phyloP scores from a whole-genome alignment of 805 yeast genomes.

The Wickerhamiella cacticola region DNA sequence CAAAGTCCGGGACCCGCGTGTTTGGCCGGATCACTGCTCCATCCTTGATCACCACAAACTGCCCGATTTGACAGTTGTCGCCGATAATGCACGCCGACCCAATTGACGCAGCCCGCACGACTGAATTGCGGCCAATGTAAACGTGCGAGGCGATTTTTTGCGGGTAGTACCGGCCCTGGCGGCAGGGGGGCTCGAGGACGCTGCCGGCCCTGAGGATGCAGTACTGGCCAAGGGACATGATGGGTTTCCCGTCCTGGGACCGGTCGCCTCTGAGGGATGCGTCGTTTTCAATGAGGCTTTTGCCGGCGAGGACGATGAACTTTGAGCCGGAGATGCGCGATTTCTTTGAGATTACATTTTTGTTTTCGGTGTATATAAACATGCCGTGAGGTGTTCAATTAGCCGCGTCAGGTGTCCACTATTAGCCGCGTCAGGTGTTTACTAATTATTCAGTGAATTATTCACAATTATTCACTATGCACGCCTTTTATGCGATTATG shows the following conservation, averaged over 20 bases:
- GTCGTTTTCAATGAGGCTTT: constrained; percentile 26
- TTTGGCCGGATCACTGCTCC: constrained; percentile 28
- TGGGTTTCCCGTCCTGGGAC: constrained; percentile 24
- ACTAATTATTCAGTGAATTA: no score
- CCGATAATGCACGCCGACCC: constrained; percentile 32
- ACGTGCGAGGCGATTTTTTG: constrained; percentile 31
- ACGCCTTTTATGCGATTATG: no score
- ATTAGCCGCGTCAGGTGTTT: no score
- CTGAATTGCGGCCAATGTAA: constrained; percentile 26
- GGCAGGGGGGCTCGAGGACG: constrained; percentile 27
- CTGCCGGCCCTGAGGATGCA: constrained; percentile 23
- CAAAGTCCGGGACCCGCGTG: constrained; percentile 27
- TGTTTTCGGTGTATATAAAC: constrained; percentile 21
- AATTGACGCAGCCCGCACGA: constrained; percentile 30
- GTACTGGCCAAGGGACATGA: constrained; percentile 31
- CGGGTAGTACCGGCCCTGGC: constrained; percentile 25
- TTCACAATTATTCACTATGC: no score
- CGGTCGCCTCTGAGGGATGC: constrained; percentile 30
- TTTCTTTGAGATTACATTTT: constrained; percentile 28
- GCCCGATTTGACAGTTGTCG: constrained; percentile 27
- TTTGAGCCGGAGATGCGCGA: constrained; percentile 30
- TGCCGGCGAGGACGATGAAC: constrained; percentile 31
- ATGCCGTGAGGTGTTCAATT: constrained; percentile 20
- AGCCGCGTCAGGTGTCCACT: no score
- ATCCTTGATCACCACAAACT: constrained; percentile 30